Evolutionary conservation across 495 filamentous ascomycete species (phyloP).

Genomic region (Trichocladium uniseriatum): DNA sequence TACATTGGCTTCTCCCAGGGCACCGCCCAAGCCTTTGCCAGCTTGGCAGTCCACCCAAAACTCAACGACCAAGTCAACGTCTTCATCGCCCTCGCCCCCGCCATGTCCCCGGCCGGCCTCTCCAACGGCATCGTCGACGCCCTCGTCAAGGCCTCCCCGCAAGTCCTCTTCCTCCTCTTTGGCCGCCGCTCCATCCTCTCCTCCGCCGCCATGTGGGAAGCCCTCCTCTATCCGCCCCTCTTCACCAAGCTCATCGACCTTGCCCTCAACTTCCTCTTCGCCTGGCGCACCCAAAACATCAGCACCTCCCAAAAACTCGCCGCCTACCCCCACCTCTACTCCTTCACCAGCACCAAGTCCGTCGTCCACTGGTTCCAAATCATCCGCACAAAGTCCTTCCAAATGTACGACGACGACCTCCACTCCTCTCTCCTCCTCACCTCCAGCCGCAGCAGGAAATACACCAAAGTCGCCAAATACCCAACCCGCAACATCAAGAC

Average conservation of each 20-base stretch:
- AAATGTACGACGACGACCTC: constrained; percentile 96
- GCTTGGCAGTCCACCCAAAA: constrained; percentile 84
- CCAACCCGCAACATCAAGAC: constrained; percentile 96
- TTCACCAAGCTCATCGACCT: constrained; percentile 85
- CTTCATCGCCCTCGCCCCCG: constrained; percentile 93
- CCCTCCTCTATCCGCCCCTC: constrained; percentile 87
- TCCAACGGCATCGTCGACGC: constrained; percentile 82
- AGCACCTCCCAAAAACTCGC: constrained; percentile 82
- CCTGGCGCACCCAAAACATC: constrained; percentile 84
- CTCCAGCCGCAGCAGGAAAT: constrained; percentile 42
- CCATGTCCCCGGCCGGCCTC: constrained; percentile 91
- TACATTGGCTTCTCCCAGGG: constrained; percentile 98
- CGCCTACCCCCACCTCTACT: constrained; percentile 93
- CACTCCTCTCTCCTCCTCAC: constrained; percentile 41
- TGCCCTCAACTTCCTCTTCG: constrained; percentile 72
- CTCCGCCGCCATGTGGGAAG: constrained; percentile 95
- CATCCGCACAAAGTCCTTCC: constrained; percentile 87
- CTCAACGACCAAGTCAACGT: constrained; percentile 92
- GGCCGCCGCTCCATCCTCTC: constrained; percentile 88
- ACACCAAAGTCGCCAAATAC: constrained; percentile 84
- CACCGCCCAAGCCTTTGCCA: constrained; percentile 92
- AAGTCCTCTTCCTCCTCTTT: constrained; percentile 88
- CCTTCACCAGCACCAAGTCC: constrained; percentile 88
- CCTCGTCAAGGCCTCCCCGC: constrained; percentile 85
- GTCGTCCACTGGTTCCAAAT: constrained; percentile 99